Conservation (phyloP, 2,329 filamentous ascomycete genomes). For the Exophiala lecanii-corni region DNA sequence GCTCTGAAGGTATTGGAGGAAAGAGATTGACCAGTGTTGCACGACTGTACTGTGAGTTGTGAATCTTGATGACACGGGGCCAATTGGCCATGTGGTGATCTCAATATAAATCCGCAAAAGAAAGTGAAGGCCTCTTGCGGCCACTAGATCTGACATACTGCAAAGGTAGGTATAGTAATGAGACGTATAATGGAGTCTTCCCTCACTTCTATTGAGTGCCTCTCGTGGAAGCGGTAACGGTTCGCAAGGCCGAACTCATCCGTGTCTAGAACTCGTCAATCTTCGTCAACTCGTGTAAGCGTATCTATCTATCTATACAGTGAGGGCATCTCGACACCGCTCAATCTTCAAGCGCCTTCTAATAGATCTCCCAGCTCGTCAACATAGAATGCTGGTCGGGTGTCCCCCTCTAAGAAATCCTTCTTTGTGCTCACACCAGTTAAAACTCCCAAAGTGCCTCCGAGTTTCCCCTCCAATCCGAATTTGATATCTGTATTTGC, state of each 20-base stretch:
- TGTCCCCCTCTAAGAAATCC: slow-evolving; percentile 70
- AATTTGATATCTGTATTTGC: slow-evolving; percentile 96
- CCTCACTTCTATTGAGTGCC: too few species aligned
- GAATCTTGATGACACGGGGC: background rate
- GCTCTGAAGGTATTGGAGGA: background rate
- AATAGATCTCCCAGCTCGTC: slow-evolving; percentile 77
- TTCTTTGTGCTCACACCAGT: slow-evolving; percentile 82
- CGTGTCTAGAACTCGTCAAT: too few species aligned
- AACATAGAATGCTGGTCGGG: slow-evolving; percentile 76
- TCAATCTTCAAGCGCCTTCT: slow-evolving; percentile 11
- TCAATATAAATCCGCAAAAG: too few species aligned
- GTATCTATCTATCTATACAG: too few species aligned
- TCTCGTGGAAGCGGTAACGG: too few species aligned
- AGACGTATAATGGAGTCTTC: too few species aligned
- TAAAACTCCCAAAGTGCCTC: slow-evolving; percentile 84
- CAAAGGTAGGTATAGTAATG: too few species aligned
- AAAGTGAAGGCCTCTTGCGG: too few species aligned
- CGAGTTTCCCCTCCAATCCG: slow-evolving; percentile 82
- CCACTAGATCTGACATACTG: too few species aligned
- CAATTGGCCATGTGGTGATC: too few species aligned
- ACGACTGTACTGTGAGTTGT: slow-evolving; percentile 8
- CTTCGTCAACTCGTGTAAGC: too few species aligned
- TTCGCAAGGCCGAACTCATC: too few species aligned
- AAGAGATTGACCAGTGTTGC: slow-evolving; percentile 11
- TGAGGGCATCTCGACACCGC: background rate